Percentiles rank a stretch among this genome's conserved stretches.
phyloP scores from a whole-genome alignment of 441 rosid species.

The Erodium chrysanthum region DNA sequence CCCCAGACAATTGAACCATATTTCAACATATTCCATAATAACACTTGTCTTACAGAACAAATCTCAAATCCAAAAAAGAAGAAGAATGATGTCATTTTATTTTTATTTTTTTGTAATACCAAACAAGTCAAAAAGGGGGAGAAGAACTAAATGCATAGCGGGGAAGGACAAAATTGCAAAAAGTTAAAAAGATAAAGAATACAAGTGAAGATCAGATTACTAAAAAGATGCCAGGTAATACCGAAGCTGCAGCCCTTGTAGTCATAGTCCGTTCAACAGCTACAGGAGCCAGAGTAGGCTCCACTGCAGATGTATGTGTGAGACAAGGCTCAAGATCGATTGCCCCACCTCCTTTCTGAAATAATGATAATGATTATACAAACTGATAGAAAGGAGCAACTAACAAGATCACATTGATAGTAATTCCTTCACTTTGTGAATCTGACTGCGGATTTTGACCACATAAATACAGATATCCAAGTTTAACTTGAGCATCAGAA shows the following conservation, averaged over 20 bases:
- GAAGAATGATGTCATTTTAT: background rate
- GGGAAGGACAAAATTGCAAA: background rate
- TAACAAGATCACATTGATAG: conserved; percentile 6
- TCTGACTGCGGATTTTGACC: background rate
- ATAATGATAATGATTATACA: conserved; percentile 3
- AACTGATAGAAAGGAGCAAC: background rate
- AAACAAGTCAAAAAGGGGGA: background rate
- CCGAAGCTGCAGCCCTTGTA: conserved; percentile 98
- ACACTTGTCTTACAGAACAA: background rate
- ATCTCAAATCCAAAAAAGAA: background rate
- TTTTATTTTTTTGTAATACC: background rate
- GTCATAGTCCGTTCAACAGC: conserved; percentile 98
- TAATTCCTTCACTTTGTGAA: background rate
- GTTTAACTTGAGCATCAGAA: background rate
- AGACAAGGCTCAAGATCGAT: conserved; percentile 95
- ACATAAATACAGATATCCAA: background rate
- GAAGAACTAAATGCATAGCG: background rate
- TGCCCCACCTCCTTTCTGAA: conserved; percentile 89
- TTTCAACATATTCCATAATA: background rate
- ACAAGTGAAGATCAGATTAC: background rate
- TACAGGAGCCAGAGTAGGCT: conserved; percentile 98
- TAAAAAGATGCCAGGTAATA: conserved; percentile 23
- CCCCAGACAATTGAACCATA: background rate
- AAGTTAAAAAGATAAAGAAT: conserved; percentile 2
- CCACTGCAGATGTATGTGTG: conserved; percentile 82